Conservation (phyloP, 225 moss, liverwort and hornwort species). For the Pleurozium schreberi region DNA sequence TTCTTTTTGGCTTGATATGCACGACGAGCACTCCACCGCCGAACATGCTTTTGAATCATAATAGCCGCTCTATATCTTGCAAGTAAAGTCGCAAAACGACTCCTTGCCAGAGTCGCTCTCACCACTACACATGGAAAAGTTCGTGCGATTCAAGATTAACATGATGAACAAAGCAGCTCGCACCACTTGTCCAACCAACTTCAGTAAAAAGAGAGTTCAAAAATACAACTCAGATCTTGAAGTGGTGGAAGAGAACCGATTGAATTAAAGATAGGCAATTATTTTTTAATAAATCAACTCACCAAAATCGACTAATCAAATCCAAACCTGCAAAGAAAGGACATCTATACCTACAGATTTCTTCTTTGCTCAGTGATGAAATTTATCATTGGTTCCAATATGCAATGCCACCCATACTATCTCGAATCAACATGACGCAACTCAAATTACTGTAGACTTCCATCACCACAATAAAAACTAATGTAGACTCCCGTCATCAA, state of each 20-base stretch:
- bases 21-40: constrained; percentile 32
- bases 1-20: constrained; percentile 24
- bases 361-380: not conserved
- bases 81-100: constrained; percentile 38
- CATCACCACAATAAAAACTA: not conserved
- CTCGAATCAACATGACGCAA: not conserved
- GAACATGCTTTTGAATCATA: constrained; percentile 65
- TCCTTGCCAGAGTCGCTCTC: constrained; percentile 72
- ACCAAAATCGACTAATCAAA: not conserved
- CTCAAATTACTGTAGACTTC: no score
- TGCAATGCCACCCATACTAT: not conserved
- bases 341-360: not conserved
- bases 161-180: not conserved
- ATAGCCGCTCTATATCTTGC: constrained; percentile 54
- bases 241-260: not conserved
- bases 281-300: not conserved
- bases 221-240: not conserved
- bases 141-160: not conserved
- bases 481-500: not conserved
- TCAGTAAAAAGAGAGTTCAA: not conserved
- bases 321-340: not conserved
- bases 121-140: constrained; percentile 42
- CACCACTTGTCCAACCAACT: not conserved
- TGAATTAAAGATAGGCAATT: not conserved
- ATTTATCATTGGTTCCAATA: not conserved